Percentiles rank a stretch among this genome's conserved stretches.
Evolutionary conservation across 148 eudicot genomes (phyloP).

Genomic region (Amaranthus cruentus): DNA sequence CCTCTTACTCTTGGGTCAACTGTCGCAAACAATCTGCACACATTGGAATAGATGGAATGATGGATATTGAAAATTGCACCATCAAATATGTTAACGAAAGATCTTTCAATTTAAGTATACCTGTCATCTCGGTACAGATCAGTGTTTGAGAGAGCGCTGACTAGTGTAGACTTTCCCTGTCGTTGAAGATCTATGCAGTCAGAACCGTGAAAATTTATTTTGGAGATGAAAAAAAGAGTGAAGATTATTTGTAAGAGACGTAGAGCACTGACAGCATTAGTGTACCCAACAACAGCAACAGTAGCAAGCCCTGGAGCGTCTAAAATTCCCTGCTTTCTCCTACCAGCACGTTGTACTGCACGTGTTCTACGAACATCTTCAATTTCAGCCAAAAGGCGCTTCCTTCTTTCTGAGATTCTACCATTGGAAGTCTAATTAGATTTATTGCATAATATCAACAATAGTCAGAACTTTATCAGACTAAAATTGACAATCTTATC

Average conservation of each 20-base stretch:
- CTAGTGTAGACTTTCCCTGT: slow-evolving; percentile 97
- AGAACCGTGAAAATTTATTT: slow-evolving; percentile 5
- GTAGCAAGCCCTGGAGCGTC: slow-evolving; percentile 66
- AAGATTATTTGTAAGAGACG: not conserved
- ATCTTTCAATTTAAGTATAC: slow-evolving; percentile 25
- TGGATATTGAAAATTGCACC: not conserved
- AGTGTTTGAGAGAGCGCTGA: slow-evolving; percentile 63
- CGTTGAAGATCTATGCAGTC: slow-evolving; percentile 16
- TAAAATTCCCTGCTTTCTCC: slow-evolving; percentile 66
- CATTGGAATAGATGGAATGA: slow-evolving; percentile 1
- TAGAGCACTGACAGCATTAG: slow-evolving; percentile 80
- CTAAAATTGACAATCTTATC: not conserved
- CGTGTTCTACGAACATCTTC: slow-evolving; percentile 87
- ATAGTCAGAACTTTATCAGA: not conserved
- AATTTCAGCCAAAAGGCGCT: slow-evolving; percentile 67
- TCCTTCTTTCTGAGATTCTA: slow-evolving; percentile 78
- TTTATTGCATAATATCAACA: not conserved
- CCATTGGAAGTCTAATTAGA: slow-evolving; percentile 18
- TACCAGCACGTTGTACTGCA: slow-evolving; percentile 86
- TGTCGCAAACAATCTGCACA: slow-evolving; percentile 87
- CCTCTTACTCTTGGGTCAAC: slow-evolving; percentile 85
- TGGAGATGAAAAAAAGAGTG: slow-evolving; percentile 1
- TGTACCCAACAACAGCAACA: slow-evolving; percentile 90
- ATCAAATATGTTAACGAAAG: not conserved
- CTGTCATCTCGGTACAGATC: slow-evolving; percentile 69